These are phyloP conservation scores for Bothriochloa decipiens DNA, from an alignment of 176 grass and related monocot genomes.

Conservation along the genomic window DNA sequence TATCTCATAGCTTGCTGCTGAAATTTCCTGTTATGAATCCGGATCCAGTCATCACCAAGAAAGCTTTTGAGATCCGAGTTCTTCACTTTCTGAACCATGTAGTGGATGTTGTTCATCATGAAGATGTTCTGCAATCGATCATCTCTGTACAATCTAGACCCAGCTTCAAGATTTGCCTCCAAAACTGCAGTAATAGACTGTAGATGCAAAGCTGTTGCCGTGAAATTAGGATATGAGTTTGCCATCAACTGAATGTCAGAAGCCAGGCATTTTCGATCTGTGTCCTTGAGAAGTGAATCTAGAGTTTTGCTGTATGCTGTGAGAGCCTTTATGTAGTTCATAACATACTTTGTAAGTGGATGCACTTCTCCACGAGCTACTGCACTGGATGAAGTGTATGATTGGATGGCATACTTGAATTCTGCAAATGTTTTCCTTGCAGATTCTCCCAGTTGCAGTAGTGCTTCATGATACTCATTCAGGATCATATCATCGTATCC, in stretches of 20 bases:
- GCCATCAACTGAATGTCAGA: conserved; percentile 38
- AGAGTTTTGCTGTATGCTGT: conserved; percentile 74
- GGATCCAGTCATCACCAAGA: conserved; percentile 90
- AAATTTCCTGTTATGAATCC: conserved; percentile 70
- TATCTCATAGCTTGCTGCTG: conserved; percentile 73
- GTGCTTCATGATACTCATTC: conserved; percentile 78
- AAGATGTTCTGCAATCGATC: conserved; percentile 67
- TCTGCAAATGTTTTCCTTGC: conserved; percentile 57
- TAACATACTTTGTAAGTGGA: conserved; percentile 86
- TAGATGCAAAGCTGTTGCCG: conserved; percentile 48
- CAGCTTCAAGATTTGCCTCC: conserved; percentile 69
- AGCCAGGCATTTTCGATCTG: conserved; percentile 36
- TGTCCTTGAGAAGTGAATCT: conserved; percentile 61
- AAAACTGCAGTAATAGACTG: conserved; percentile 55
- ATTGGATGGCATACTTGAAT: conserved; percentile 73
- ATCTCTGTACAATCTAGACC: conserved; percentile 65
- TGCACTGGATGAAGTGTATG: conserved; percentile 61
- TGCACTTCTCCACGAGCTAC: conserved; percentile 64
- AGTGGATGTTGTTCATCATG: conserved; percentile 91
- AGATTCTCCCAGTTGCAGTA: conserved; percentile 68
- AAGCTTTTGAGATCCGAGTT: conserved; percentile 76
- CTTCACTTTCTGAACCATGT: conserved; percentile 97
- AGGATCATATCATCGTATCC: conserved; percentile 57
- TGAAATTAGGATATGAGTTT: conserved; percentile 24
- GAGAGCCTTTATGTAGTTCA: conserved; percentile 88